Conservation (phyloP, 768 basidiomycete genomes). For the Suillus occidentalis region DNA sequence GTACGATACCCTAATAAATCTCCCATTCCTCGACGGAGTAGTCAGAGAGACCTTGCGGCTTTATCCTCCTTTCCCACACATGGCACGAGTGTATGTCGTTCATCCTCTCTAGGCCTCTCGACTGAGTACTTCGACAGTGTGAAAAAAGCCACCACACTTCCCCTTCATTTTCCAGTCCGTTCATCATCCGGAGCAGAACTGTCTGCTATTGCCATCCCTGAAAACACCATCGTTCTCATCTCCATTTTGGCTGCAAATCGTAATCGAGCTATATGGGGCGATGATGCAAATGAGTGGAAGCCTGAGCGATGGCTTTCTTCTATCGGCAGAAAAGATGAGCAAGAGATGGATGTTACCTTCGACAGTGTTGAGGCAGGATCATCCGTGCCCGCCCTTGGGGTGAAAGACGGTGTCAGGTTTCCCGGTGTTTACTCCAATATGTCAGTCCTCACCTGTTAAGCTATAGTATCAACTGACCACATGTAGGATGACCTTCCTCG, state of each 20-base stretch:
- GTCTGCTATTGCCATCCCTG: neutral
- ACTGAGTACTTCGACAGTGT: neutral
- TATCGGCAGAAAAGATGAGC: neutral
- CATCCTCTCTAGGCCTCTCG: too few species aligned
- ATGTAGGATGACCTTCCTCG: neutral
- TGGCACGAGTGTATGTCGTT: conserved; percentile 20
- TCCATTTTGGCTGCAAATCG: conserved; percentile 43
- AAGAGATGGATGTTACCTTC: conserved; percentile 27
- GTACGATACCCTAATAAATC: conserved; percentile 28
- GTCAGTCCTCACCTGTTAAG: conserved; percentile 24
- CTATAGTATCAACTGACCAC: neutral
- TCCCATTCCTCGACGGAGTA: conserved; percentile 37
- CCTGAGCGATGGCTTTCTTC: conserved; percentile 44
- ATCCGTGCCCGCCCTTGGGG: neutral
- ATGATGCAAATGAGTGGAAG: conserved; percentile 40
- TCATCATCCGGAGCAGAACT: neutral
- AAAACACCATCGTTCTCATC: conserved; percentile 35
- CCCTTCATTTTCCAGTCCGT: neutral
- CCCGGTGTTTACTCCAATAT: conserved; percentile 46
- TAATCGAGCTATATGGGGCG: conserved; percentile 45
- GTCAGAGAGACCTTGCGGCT: conserved; percentile 35
- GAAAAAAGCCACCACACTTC: neutral
- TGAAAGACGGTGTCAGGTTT: conserved; percentile 7
- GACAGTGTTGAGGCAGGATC: conserved; percentile 13
- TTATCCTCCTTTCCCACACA: conserved; percentile 20